These are phyloP conservation scores for Gossypium ekmanianum DNA, from an alignment of 345 rosid species.

Conservation along the genomic window DNA sequence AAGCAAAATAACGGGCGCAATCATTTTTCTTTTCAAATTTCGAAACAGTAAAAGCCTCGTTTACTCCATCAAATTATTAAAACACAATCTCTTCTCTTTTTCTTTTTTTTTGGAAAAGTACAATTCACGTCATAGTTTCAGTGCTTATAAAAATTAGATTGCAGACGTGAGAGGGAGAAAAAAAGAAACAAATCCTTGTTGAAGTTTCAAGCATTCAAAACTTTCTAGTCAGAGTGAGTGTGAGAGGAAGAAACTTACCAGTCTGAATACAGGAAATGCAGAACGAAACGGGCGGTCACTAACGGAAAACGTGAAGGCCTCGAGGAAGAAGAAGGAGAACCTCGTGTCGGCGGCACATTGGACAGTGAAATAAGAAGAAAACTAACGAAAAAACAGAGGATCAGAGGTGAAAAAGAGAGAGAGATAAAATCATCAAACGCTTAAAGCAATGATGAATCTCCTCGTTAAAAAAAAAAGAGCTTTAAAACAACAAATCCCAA, in stretches of 20 bases:
- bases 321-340: background rate
- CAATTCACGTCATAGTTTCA: background rate
- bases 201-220: background rate
- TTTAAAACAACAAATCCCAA: background rate
- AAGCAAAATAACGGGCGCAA: background rate
- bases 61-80: background rate
- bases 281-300: constrained; percentile 13
- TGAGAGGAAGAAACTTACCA: constrained; percentile 18
- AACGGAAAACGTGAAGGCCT: constrained; percentile 12
- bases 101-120: background rate
- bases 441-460: background rate
- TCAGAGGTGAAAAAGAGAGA: constrained; percentile 9
- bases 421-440: background rate
- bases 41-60: constrained; percentile 4
- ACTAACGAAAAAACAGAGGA: constrained; percentile 10
- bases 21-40: constrained; percentile 17
- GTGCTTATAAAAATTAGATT: background rate
- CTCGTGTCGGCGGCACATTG: constrained; percentile 32
- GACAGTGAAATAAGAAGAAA: background rate
- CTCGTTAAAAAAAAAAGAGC: background rate
- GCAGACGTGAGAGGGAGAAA: background rate
- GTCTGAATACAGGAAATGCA: constrained; percentile 22
- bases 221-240: background rate
- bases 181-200: background rate
- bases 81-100: background rate